Evolutionary conservation across 169 alveolate genomes (phyloP).

Genomic region (Cryptosporidium muris): DNA sequence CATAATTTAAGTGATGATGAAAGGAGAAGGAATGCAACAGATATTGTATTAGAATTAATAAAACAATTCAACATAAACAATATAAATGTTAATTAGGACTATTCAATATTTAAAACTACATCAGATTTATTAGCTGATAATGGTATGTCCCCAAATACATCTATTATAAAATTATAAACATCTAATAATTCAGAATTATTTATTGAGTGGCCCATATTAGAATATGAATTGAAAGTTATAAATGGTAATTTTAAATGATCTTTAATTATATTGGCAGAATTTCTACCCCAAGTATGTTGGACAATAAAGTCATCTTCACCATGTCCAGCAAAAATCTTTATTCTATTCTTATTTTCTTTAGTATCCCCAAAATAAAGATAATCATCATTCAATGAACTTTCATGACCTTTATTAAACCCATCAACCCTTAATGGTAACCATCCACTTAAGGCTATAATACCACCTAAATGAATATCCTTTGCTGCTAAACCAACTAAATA

Average conservation of each 20-base stretch:
- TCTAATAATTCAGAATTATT: too few species aligned
- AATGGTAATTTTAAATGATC: not conserved
- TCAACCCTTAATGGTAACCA: conserved; percentile 33
- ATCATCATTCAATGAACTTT: conserved; percentile 16
- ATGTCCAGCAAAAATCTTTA: conserved; percentile 28
- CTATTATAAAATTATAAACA: not conserved
- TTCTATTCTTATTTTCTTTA: not conserved
- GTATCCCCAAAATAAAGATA: conserved; percentile 24
- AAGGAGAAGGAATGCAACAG: conserved; percentile 48
- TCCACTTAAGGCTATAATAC: conserved; percentile 45
- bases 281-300: too few species aligned
- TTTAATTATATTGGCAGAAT: too few species aligned
- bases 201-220: too few species aligned
- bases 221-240: too few species aligned
- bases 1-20: conserved; percentile 38
- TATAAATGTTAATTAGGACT: not conserved
- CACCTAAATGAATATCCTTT: conserved; percentile 40
- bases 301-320: conserved; percentile 5
- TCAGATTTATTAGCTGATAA: too few species aligned
- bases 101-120: not conserved
- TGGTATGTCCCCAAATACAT: not conserved
- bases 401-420: conserved; percentile 7
- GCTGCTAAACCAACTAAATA: conserved; percentile 7
- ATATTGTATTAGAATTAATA: conserved; percentile 15
- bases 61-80: conserved; percentile 14